Conservation (phyloP, 2,329 filamentous ascomycete species). For the Aspergillus pseudotamarii region DNA sequence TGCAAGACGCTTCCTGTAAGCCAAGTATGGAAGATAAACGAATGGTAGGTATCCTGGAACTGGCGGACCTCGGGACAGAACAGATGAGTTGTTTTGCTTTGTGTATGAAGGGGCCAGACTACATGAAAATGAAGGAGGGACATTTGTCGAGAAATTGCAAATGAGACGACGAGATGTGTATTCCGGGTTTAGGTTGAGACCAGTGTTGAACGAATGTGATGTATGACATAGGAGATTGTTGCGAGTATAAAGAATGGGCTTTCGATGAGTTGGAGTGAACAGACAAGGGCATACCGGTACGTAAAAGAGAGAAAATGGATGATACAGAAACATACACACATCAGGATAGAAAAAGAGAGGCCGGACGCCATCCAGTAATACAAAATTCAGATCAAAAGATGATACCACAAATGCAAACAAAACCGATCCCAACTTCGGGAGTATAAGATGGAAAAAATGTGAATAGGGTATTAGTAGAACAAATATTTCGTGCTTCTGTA, state of each 20-base stretch:
- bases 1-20: neutral
- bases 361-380: no score
- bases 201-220: neutral
- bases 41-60: neutral
- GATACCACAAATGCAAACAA: neutral
- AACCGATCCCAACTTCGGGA: neutral
- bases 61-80: neutral
- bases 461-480: neutral
- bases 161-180: neutral
- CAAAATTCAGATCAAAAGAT: no score
- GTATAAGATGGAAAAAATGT: neutral
- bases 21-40: constrained; percentile 7
- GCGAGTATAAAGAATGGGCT: neutral
- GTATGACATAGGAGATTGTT: neutral
- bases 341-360: neutral
- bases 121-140: neutral
- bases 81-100: neutral
- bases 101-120: neutral
- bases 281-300: neutral
- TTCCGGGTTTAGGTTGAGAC: neutral
- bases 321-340: neutral
- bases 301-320: neutral
- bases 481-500: neutral
- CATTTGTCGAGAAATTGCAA: neutral
- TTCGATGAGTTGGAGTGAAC: neutral